Evolutionary conservation across 352 stramenopile species (phyloP).

Genomic region (Phytophthora palmivora): DNA sequence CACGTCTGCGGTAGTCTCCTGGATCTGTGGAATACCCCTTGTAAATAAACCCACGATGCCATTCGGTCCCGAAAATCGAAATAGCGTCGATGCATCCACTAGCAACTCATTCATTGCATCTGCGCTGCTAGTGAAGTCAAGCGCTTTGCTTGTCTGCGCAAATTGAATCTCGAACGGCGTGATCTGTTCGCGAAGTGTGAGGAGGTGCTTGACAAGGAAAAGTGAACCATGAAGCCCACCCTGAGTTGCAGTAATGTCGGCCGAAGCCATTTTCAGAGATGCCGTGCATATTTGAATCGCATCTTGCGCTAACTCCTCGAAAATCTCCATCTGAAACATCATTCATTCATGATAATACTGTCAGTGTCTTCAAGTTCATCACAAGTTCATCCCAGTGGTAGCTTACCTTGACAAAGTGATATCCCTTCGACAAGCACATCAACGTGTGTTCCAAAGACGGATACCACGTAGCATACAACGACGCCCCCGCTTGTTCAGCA

Average conservation of each 20-base stretch:
- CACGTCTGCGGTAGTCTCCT: slow-evolving; percentile 79
- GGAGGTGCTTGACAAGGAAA: slow-evolving; percentile 85
- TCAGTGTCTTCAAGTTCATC: neutral
- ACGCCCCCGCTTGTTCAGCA: slow-evolving; percentile 31
- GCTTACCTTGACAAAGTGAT: slow-evolving; percentile 82
- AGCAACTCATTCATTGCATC: slow-evolving; percentile 81
- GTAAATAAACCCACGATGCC: slow-evolving; percentile 68
- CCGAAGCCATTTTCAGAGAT: slow-evolving; percentile 79
- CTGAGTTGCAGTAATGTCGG: slow-evolving; percentile 62
- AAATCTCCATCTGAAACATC: slow-evolving; percentile 77
- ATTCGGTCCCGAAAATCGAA: slow-evolving; percentile 68
- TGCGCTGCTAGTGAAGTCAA: slow-evolving; percentile 80
- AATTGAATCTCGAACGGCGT: slow-evolving; percentile 89
- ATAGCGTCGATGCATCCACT: slow-evolving; percentile 67
- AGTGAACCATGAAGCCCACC: slow-evolving; percentile 68
- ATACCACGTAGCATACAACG: slow-evolving; percentile 87
- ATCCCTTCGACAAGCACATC: slow-evolving; percentile 87
- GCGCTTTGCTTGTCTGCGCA: slow-evolving; percentile 66
- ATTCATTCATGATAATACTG: neutral
- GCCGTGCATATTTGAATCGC: slow-evolving; percentile 82
- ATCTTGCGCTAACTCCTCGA: slow-evolving; percentile 85
- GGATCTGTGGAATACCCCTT: slow-evolving; percentile 77
- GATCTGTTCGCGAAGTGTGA: slow-evolving; percentile 86
- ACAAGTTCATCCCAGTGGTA: neutral
- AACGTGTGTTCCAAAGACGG: slow-evolving; percentile 83